Base-by-base conservation (phyloP, 1,139 yeast genomes). In the Debaryomyces singareniensis region DNA sequence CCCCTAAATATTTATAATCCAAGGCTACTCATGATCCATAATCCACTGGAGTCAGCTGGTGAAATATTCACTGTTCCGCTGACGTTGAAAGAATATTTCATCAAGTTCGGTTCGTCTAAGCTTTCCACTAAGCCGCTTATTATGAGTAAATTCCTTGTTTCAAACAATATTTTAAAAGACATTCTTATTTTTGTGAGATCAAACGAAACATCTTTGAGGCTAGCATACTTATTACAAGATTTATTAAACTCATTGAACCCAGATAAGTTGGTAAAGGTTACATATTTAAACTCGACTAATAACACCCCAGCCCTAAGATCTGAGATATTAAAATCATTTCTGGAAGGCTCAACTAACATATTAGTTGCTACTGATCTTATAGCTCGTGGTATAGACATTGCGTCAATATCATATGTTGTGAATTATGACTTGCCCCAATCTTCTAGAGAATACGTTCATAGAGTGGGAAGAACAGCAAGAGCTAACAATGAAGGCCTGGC, bases 401-500 rank as follows among this genome's bases (percentile, higher is more conserved):
- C 71, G 6, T 68, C 78, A 5, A 76, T 93, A 29, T 68, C 77
- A 18, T 75, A 78, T 37, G 96, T 91, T 10, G 58, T 91, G 32
- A 93, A 91, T 53, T 91, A 91, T 51, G 98, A 93, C 45, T 59
- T 87, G 34, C 98, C 98, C 5, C 71, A 78, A 27, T 83, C 95
- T 0, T 72, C 91, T 1, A 78, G 93, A 40, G 98, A 91, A 47
- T 93, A 91, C 45, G 85, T 91, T 20, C 99, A 91, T 54, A 71
- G 98, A 43, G 91, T 89, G 21, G 98, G 98, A 26, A 78, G 98
- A 62, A 89, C 97, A 0, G 97, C 97, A 1, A 76, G 98, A 57
- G 98, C 97, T 2, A 79, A 82, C 33, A 72, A 78, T 29, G 29
- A 44, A 0, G 99, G 99, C 47, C 62, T 66, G 30, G 95, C 95